Evolutionary conservation across 1,284 basidiomycete genomes (phyloP).

Genomic region (Melampsora americana): DNA sequence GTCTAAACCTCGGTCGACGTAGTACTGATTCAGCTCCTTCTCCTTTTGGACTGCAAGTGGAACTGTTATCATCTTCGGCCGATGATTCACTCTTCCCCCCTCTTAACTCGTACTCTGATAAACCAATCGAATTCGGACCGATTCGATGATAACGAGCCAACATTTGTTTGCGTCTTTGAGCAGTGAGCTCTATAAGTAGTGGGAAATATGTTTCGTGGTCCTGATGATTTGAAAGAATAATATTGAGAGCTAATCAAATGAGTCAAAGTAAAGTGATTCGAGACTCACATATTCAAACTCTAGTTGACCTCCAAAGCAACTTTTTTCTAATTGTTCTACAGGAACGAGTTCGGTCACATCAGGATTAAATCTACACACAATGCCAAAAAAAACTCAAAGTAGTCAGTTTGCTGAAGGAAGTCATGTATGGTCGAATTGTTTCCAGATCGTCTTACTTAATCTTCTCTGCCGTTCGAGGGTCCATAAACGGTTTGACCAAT

Average conservation of each 20-base stretch:
- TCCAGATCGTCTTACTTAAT: constrained; percentile 55
- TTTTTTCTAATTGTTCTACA: constrained; percentile 70
- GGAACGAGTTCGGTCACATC: constrained; percentile 68
- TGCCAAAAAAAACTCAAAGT: not conserved
- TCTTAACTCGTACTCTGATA: constrained; percentile 24
- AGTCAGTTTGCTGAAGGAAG: not conserved
- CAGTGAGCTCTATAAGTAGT: constrained; percentile 16
- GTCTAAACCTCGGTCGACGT: not conserved
- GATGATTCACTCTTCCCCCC: constrained; percentile 3
- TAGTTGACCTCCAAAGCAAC: constrained; percentile 71
- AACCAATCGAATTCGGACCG: constrained; percentile 20
- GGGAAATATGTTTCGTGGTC: constrained; percentile 25
- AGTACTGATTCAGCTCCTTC: not conserved
- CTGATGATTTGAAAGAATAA: not conserved
- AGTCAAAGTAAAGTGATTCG: constrained; percentile 9
- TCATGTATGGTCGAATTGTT: constrained; percentile 5
- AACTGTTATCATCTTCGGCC: not conserved
- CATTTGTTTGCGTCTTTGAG: constrained; percentile 3
- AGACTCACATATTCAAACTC: constrained; percentile 71
- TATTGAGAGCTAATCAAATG: not conserved
- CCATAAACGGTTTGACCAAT: constrained; percentile 79
- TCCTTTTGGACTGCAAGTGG: not conserved
- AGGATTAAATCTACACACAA: constrained; percentile 65
- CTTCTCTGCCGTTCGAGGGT: constrained; percentile 85
- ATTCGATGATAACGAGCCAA: constrained; percentile 10